Conservation (phyloP, 139 green algal species). For the Closterium sp. region DNA sequence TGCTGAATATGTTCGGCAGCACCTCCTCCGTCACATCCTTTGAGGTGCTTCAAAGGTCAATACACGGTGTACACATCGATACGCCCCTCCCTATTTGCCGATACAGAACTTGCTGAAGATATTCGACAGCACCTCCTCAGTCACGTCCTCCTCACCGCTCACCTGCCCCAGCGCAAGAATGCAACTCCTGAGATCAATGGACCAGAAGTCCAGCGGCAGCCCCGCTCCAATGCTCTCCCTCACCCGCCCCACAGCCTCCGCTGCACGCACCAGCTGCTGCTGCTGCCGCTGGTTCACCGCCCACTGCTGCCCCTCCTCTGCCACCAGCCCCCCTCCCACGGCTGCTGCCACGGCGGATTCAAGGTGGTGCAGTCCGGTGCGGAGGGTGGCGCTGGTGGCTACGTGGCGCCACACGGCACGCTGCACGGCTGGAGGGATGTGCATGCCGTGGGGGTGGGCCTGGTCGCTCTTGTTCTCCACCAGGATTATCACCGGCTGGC, state of each 20-base stretch:
- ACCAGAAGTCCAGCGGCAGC: slow-evolving; percentile 94
- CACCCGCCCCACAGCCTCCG: slow-evolving; percentile 52
- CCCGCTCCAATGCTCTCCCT: slow-evolving; percentile 62
- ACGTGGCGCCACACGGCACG: slow-evolving; percentile 57
- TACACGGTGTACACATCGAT: too few species aligned
- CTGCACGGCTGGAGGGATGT: slow-evolving; percentile 31
- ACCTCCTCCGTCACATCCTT: too few species aligned
- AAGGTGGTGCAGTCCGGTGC: slow-evolving; percentile 68
- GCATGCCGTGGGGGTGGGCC: not conserved
- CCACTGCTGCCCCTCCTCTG: slow-evolving; percentile 72
- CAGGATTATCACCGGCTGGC: slow-evolving; percentile 63
- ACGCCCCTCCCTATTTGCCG: slow-evolving; percentile 61
- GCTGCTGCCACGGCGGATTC: slow-evolving; percentile 56
- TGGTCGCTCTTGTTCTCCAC: slow-evolving; percentile 88
- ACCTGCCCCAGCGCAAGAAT: slow-evolving; percentile 86
- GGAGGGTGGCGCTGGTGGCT: slow-evolving; percentile 63
- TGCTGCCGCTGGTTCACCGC: slow-evolving; percentile 72
- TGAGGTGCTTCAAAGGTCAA: too few species aligned
- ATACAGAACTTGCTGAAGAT: slow-evolving; percentile 88
- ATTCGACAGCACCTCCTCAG: slow-evolving; percentile 82
- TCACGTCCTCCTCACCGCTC: slow-evolving; percentile 80
- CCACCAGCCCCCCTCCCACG: slow-evolving; percentile 16
- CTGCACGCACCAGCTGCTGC: slow-evolving; percentile 40
- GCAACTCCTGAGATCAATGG: slow-evolving; percentile 85
- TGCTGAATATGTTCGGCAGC: too few species aligned